Base-by-base conservation (phyloP, 345 rosid species). In the Rhodomyrtus tomentosa region DNA sequence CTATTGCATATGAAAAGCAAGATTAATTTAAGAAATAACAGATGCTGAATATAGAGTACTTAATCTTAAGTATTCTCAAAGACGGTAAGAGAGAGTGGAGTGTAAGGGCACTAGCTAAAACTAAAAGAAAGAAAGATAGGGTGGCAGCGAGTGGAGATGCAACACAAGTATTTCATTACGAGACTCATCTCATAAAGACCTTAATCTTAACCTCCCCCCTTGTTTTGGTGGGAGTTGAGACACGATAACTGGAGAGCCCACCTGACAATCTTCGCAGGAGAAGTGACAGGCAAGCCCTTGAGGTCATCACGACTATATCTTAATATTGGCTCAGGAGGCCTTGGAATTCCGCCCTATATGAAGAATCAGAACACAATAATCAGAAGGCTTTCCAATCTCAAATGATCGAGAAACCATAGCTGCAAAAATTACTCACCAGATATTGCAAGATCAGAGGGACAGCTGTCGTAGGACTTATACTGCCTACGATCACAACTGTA, bases 401-500 rank as follows among this genome's bases (percentile, higher is more conserved):
- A 32, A 22, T 38, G 40, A 68, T 68, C 0, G 0, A 36, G 45
- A 2, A 68, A 68, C 18, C 1, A 38, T 82, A 85, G 58, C 51
- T n/a, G 20, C 7, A 73, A 76, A 27, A 82, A 58, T 59, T 50
- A 85, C 95, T 90, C 86, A 96, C 99, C 98, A 96, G 87, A 89
- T 96, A 96, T 87, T 96, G 96, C 87, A 92, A 87, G 86, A 96
- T 90, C 86, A 96, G 86, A 89, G 98, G 98, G 87, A 94, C 85
- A 50, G 98, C 94, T 55, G 86, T 88, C 38, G 89, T 80, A 58
- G 96, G 96, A 87, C 94, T 90, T 32, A 94, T 91, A 89, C 93
- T 94, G 92, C 99, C 99, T 79, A 96, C 98, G 80, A 96, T 93
- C 86, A 93, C 96, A 38, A 95, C 93, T 45, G 99, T 94, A 86